phyloP scores from a whole-genome alignment of 78 protist genomes.

The Planoprotostelium fungivorum region DNA sequence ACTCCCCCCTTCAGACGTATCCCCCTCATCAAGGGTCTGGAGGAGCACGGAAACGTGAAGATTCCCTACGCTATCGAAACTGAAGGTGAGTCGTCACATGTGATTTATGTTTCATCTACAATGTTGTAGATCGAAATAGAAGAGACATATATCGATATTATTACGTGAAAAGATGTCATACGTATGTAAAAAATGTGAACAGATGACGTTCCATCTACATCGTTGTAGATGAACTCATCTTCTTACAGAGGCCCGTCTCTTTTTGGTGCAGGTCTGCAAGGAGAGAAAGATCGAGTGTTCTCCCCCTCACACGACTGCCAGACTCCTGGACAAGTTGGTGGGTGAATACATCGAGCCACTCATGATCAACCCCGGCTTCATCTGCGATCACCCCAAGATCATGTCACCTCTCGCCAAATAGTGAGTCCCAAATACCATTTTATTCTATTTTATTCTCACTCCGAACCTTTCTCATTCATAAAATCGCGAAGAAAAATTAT shows the following conservation, averaged over 20 bases:
- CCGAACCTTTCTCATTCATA: background rate
- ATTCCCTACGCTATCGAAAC: constrained; percentile 53
- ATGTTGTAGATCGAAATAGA: no score
- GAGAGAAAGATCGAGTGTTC: constrained; percentile 79
- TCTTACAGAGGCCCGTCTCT: constrained; percentile 37
- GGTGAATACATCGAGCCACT: constrained; percentile 89
- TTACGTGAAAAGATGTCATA: no score
- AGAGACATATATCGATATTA: no score
- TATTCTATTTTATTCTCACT: background rate
- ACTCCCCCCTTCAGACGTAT: constrained; percentile 95
- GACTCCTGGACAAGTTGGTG: constrained; percentile 96
- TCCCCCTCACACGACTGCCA: constrained; percentile 94
- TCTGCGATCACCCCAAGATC: constrained; percentile 96
- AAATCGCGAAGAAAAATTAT: background rate
- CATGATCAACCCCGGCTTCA: constrained; percentile 97
- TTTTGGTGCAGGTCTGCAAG: constrained; percentile 63
- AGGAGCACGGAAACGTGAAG: constrained; percentile 60
- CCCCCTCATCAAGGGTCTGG: constrained; percentile 84
- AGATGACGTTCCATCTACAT: background rate
- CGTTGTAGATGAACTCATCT: background rate
- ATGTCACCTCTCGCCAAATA: constrained; percentile 99
- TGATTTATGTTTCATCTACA: no score
- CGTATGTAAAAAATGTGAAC: background rate
- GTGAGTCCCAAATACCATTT: no score
- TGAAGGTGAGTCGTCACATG: constrained; percentile 6